A percentile compares a stretch with the other conserved stretches of the same genome.
Conservation (phyloP, 1,139 yeast genomes). For the Geotrichum klebahnii region DNA sequence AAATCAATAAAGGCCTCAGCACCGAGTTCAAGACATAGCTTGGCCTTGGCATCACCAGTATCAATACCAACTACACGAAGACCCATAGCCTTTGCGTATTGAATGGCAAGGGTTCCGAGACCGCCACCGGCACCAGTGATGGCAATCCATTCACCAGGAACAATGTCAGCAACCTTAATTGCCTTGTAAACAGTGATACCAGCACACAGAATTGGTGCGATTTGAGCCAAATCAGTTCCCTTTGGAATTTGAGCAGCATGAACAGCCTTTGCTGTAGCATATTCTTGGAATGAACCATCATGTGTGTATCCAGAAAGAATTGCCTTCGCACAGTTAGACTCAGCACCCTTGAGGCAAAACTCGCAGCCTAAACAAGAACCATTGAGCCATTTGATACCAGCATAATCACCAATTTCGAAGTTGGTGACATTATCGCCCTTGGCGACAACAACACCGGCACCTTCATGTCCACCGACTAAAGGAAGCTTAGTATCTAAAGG, state of each 20-base stretch:
- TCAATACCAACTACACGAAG: constrained; percentile 70
- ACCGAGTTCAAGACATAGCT: constrained; percentile 54
- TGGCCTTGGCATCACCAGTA: constrained; percentile 63
- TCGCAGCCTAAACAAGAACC: constrained; percentile 73
- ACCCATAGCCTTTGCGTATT: constrained; percentile 81
- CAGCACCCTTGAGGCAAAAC: constrained; percentile 61
- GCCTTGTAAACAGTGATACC: constrained; percentile 85
- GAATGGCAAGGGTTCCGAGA: constrained; percentile 73
- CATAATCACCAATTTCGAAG: constrained; percentile 70
- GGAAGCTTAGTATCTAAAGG: constrained; percentile 61
- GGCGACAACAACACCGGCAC: constrained; percentile 77
- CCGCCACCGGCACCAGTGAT: constrained; percentile 85
- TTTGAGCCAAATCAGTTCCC: constrained; percentile 66
- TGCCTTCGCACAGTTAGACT: constrained; percentile 64
- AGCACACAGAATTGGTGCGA: constrained; percentile 74
- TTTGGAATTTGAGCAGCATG: constrained; percentile 76
- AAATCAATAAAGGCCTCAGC: constrained; percentile 71
- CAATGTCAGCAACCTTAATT: constrained; percentile 59
- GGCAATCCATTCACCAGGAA: constrained; percentile 75
- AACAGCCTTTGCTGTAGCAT: constrained; percentile 78
- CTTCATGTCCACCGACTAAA: constrained; percentile 80
- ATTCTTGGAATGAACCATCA: constrained; percentile 81
- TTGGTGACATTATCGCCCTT: constrained; percentile 63
- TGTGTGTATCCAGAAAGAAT: constrained; percentile 74
- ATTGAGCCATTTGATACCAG: constrained; percentile 70